Base-by-base conservation (phyloP, 805 yeast species). In the Wickerhamiella alocasiicola region DNA sequence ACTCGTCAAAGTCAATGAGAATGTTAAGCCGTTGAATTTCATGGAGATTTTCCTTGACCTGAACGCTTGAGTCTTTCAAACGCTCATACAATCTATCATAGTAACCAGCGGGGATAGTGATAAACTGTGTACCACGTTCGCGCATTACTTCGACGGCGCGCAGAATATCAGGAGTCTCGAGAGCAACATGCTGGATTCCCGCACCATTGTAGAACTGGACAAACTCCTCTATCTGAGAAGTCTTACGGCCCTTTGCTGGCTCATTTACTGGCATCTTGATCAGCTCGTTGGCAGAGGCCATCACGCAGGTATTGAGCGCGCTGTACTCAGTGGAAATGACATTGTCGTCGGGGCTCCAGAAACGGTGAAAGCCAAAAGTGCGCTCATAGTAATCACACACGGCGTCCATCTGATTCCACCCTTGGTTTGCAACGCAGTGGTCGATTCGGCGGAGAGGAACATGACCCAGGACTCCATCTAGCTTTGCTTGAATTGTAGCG, bases 181-280 rank as follows among this genome's bases (percentile, higher is more conserved):
- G 56, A 0, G 94, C 94, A 52, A 83, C 63, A 54, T 83, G 94
- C 60, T 83, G 94, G 26, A 84, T 71, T 3, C 94, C 94, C 0
- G 93, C 80, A 0, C 94, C 94, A 36, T 72, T 71, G 55, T 81
- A 69, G 52, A 65, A 83, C 39, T 76, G 79, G 47, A 78, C 59
- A 54, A 78, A 83, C 57, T 83, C 95, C 57, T 82, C 93, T 44
- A 83, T 78, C 54, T 83, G 94, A 3, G 87, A 76, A 53, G 66
- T 72, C 54, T 70, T 69, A 31, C 63, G 55, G 1, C 87, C 83
- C 36, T 63, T 55, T 0, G 84, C 88, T 0, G 95, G 94, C 57
- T 83, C 93, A 57, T 82, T 83, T 37, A 83, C 71, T 12, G 94
- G 94, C 74, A 83, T 76, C 56, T 81, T 80, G 47, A 81, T 70